Percentiles rank a stretch among this genome's conserved stretches.
Conservation (phyloP, 371 early-diverging fungal species). For the Apophysomyces variabilis region DNA sequence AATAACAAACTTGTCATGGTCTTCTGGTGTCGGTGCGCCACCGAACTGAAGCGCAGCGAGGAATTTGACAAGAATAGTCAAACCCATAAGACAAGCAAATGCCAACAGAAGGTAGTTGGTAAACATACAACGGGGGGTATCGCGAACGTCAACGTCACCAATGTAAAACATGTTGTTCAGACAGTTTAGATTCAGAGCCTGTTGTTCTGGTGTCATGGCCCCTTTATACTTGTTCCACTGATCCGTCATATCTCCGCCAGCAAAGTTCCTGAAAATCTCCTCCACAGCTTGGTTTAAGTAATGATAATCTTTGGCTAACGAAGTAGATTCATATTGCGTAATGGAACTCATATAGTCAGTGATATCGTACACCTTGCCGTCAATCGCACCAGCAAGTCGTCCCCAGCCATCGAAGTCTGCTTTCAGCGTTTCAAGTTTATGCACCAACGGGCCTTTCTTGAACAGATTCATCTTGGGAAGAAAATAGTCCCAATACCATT, state of each 20-base stretch:
- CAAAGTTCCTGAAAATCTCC: conserved; percentile 68
- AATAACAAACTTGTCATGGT: conserved; percentile 91
- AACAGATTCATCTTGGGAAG: conserved; percentile 66
- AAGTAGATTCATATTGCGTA: conserved; percentile 44
- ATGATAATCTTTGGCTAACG: conserved; percentile 46
- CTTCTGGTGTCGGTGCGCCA: conserved; percentile 74
- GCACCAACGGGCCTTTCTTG: conserved; percentile 71
- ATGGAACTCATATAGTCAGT: conserved; percentile 66
- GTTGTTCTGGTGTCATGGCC: conserved; percentile 36
- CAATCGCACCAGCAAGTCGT: conserved; percentile 68
- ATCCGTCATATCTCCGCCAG: conserved; percentile 70
- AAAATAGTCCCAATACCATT: conserved; percentile 73
- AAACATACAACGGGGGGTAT: conserved; percentile 82
- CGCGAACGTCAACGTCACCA: conserved; percentile 87
- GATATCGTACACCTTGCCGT: conserved; percentile 79
- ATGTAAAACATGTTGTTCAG: conserved; percentile 86
- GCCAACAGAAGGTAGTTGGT: conserved; percentile 88
- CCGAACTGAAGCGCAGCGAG: conserved; percentile 87
- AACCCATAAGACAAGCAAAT: conserved; percentile 76
- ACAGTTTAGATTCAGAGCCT: conserved; percentile 63
- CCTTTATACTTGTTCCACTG: conserved; percentile 58
- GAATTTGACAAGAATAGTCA: conserved; percentile 91
- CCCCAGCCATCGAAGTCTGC: conserved; percentile 52
- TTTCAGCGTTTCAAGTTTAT: conserved; percentile 45
- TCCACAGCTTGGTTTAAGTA: conserved; percentile 61